These are phyloP conservation scores for Bocquillonia castaneifolia DNA, from an alignment of 441 rosid genomes.

Conservation along the genomic window DNA sequence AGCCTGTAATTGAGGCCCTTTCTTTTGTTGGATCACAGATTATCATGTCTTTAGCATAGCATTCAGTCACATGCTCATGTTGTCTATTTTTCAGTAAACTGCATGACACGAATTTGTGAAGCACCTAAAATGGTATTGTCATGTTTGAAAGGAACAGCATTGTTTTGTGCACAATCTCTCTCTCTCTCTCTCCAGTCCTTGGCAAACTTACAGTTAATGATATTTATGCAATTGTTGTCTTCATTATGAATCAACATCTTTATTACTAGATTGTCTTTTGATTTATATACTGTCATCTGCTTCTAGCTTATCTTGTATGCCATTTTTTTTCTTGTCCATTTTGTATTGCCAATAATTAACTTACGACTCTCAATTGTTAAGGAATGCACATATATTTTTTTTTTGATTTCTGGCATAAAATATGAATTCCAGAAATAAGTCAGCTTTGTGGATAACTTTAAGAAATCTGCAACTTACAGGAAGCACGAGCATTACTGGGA, in stretches of 20 bases:
- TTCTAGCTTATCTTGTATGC: neutral
- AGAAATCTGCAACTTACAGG: constrained; percentile 39
- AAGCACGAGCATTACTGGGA: constrained; percentile 88
- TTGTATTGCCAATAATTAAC: neutral
- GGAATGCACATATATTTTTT: neutral
- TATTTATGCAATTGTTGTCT: neutral
- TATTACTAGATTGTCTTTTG: neutral
- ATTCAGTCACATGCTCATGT: neutral
- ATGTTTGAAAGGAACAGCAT: neutral
- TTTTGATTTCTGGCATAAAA: constrained; percentile 6
- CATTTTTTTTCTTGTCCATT: neutral
- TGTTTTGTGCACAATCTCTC: neutral
- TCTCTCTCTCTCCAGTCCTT: neutral
- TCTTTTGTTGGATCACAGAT: neutral
- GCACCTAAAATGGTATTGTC: neutral
- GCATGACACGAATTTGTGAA: neutral
- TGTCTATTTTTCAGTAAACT: neutral
- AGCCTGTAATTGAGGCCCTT: neutral
- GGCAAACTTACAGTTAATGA: neutral
- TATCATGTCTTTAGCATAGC: neutral
- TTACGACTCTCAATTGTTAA: neutral
- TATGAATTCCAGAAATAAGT: neutral
- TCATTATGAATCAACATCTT: neutral
- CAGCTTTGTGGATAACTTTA: neutral
- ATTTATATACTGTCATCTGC: neutral